phyloP scores from a whole-genome alignment of 768 basidiomycete genomes.

The Boletus rubropictus region DNA sequence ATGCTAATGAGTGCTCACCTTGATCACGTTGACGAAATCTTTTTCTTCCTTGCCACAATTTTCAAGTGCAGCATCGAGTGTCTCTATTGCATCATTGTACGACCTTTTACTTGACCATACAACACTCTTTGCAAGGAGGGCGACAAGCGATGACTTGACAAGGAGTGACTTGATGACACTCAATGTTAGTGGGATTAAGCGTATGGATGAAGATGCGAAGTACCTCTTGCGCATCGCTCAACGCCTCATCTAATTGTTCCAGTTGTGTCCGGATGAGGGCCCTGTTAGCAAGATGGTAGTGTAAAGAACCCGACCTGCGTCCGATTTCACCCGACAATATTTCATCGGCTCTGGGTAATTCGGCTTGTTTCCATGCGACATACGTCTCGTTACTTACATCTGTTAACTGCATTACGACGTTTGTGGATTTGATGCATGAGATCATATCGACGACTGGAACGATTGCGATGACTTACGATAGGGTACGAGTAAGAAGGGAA shows the following conservation, averaged over 20 bases:
- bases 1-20: conserved; percentile 1
- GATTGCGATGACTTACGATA: conserved; percentile 5
- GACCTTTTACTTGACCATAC: not conserved
- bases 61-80: conserved; percentile 1
- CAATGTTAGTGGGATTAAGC: not conserved
- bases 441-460: not conserved
- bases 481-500: not conserved
- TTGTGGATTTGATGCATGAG: not conserved
- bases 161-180: conserved; percentile 4
- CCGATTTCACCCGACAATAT: conserved; percentile 14
- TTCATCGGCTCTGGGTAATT: conserved; percentile 8
- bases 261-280: conserved; percentile 11
- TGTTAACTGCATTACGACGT: conserved; percentile 6
- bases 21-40: conserved; percentile 8
- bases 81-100: not conserved
- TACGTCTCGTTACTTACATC: conserved; percentile 9
- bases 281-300: conserved; percentile 10
- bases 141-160: conserved; percentile 5
- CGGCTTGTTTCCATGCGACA: conserved; percentile 5
- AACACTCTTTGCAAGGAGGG: conserved; percentile 7
- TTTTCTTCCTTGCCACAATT: not conserved
- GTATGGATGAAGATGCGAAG: not conserved
- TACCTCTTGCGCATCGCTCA: conserved; percentile 14
- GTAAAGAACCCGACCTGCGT: not conserved
- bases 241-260: conserved; percentile 7